A percentile compares a stretch with the other conserved stretches of the same genome.
Evolutionary conservation across 1,284 basidiomycete species (phyloP).

Genomic region (Irpex sp.): DNA sequence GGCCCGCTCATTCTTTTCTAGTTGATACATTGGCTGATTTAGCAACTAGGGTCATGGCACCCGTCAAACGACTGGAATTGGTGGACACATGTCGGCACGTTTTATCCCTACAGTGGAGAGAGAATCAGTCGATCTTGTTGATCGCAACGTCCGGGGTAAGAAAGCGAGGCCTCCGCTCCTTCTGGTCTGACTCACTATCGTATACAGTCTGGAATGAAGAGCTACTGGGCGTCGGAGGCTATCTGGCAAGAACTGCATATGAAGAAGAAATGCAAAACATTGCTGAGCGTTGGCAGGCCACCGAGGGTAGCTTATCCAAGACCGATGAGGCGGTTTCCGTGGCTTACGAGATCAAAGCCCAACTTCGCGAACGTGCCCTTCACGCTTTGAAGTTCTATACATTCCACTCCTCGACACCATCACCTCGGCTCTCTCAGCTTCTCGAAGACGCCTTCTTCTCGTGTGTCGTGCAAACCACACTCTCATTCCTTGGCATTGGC

Average conservation of each 20-base stretch:
- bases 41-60: conserved; percentile 68
- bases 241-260: conserved; percentile 81
- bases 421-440: conserved; percentile 74
- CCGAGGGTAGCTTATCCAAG: conserved; percentile 33
- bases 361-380: conserved; percentile 61
- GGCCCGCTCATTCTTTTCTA: conserved; percentile 15
- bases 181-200: neutral
- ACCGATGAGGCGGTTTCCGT: conserved; percentile 14
- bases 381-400: conserved; percentile 91
- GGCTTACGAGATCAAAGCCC: conserved; percentile 36
- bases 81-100: conserved; percentile 86
- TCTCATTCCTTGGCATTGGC: conserved; percentile 22
- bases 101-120: conserved; percentile 98
- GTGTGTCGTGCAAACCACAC: conserved; percentile 36
- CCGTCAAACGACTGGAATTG: conserved; percentile 90
- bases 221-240: conserved; percentile 80
- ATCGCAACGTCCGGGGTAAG: conserved; percentile 72
- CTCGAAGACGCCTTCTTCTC: conserved; percentile 84
- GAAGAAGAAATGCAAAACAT: conserved; percentile 77
- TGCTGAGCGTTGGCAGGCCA: conserved; percentile 44
- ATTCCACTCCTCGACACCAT: conserved; percentile 85
- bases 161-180: neutral
- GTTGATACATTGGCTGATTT: neutral
- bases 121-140: conserved; percentile 89
- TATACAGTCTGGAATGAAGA: conserved; percentile 82